Evolutionary conservation across 257 asterid species (phyloP).

Genomic region (Apocynum venetum): DNA sequence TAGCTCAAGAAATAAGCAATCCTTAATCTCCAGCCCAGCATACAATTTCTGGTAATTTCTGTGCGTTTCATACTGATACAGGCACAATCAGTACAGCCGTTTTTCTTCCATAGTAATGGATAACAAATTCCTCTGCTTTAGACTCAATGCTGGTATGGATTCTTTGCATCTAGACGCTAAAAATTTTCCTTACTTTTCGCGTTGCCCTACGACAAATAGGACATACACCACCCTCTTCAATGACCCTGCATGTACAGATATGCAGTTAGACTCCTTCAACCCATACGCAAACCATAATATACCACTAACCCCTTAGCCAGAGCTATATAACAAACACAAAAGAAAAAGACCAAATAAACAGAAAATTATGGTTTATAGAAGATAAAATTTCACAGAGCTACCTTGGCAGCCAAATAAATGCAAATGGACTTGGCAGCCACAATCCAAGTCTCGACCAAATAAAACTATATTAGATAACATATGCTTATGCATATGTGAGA

Average conservation of each 20-base stretch:
- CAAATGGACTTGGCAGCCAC: not conserved
- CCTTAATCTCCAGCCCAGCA: not conserved
- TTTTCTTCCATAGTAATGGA: not conserved
- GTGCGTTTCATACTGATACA: not conserved
- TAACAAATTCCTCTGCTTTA: not conserved
- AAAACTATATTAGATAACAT: not conserved
- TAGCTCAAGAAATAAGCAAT: not conserved
- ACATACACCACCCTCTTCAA: conserved; percentile 22
- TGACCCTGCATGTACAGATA: conserved; percentile 11
- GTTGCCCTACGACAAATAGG: conserved; percentile 17
- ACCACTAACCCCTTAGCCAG: not conserved
- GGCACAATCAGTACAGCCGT: not conserved
- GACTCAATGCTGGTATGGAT: not conserved
- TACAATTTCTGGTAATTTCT: not conserved
- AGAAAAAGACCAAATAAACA: not conserved
- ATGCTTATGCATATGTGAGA: not conserved
- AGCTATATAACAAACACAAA: not conserved
- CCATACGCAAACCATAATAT: not conserved
- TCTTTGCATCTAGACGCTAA: conserved; percentile 12
- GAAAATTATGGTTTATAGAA: not conserved
- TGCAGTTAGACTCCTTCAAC: not conserved
- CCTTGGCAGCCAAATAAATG: not conserved
- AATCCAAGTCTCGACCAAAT: not conserved
- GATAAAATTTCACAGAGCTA: not conserved
- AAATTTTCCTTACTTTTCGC: conserved; percentile 20